Evolutionary conservation across 2,329 filamentous ascomycete species (phyloP), one percentile per base, ranked within the genome.

Genomic region (Ophiostoma sp.): DNA sequence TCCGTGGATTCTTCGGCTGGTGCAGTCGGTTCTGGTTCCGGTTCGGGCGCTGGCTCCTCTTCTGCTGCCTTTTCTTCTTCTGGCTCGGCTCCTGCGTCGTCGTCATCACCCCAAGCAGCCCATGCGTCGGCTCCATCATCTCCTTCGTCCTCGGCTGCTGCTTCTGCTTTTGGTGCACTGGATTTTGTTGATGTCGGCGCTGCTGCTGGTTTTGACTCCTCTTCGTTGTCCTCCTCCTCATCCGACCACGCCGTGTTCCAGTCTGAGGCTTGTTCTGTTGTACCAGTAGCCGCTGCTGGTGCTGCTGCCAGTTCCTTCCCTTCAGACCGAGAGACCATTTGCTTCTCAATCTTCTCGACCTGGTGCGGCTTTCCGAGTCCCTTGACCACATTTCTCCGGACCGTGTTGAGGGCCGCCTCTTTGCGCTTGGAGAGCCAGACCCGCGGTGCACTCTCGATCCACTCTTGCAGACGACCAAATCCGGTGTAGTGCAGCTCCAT

Each of bases 361-460:
- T 87, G 85, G 77, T 89, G 92, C 17, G 91, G 87, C 33, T 85
- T 82, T 9, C 91, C 90, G 52, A 95, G 87, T 0, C 82, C 93
- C 70, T 84, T 83, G 3, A 90, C 86, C 2, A 98, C 86, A 63
- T 91, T 88, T 25, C 83, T 87, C 31, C 96, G 89, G 15, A 97
- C 90, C 45, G 88, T 87, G 75, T 95, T 91, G 31, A 99, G 86
- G 0, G 93, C 91, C 45, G 87, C 90, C 78, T 97, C 94, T 78
- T 93, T 90, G 76, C 94, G 92, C 80, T 94, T 95, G 1, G 89
- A 89, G 17, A 98, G 87, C 96, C 96, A 99, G 33, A 94, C 90
- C 73, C 90, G 89, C 0, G 94, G 93, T 0, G 93, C 92, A 75
- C 91, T 90, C 55, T 91, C 88, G 0, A 93, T 90, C 95, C 96